Base-by-base conservation (phyloP, 345 rosid species). In the Populus tremula region DNA sequence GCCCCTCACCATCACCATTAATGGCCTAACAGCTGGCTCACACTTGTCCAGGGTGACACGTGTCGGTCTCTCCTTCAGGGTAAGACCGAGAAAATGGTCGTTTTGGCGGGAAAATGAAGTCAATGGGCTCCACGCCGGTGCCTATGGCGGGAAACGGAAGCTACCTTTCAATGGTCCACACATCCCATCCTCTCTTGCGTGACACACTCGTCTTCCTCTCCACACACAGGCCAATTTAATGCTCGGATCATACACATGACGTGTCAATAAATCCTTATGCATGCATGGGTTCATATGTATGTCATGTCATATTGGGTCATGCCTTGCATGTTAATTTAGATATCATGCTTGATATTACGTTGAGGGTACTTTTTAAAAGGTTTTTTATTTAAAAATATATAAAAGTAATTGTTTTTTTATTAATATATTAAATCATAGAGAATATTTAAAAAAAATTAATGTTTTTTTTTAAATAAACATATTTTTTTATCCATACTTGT, bases 111-210 rank as follows among this genome's bases (percentile, higher is more conserved):
- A 88, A 80, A 79, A 14, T 27, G 31, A 1, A 67, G 62, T 25
- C 20, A 64, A 77, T 61, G 81, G 83, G 82, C 33, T 41, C 86
- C 87, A 78, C 78, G 49, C 50, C 56, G 74, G 75, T 80, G 11
- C 17, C 49, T 8, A 62, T 75, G 86, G 88, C 88, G 92, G 91
- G 90, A 89, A 84, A 74, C 63, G 1, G 77, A 73, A 79, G 86
- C 80, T 35, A 66, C 62, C 78, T 14, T 35, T 13, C 35, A 38
- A 38, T 73, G 59, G 76, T 50, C 84, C 85, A 77, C 80, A 4
- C 59, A 27, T 9, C 17, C 20, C 35, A 45, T 39, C 80, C 12
- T 50, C 67, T 17, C 70, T 81, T 82, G 82, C 87, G 83, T 84
- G 5, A 1, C 68, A 71, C 64, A 73, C 84, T 68, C 66, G 70